These are phyloP conservation scores for Claviceps sorghi DNA, from an alignment of 2,329 filamentous ascomycete genomes.

Conservation along the genomic window DNA sequence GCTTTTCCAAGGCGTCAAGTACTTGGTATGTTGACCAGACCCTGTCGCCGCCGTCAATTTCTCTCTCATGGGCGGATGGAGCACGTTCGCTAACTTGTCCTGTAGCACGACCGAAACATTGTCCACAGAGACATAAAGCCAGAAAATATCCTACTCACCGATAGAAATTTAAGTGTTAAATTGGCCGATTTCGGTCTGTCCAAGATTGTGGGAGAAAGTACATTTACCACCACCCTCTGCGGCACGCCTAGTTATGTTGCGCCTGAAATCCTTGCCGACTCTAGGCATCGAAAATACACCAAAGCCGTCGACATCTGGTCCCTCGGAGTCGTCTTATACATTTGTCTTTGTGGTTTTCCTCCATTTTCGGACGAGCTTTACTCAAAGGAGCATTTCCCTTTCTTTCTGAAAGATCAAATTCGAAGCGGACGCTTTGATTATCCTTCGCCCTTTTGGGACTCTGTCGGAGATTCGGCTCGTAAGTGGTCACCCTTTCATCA, in stretches of 20 bases:
- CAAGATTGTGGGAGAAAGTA: slow-evolving; percentile 97
- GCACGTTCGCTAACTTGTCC: background rate
- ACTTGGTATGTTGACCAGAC: slow-evolving; percentile 50
- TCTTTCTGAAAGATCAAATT: slow-evolving; percentile 77
- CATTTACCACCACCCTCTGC: slow-evolving; percentile 90
- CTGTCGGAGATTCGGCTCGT: slow-evolving; percentile 52
- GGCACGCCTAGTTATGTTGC: slow-evolving; percentile 97
- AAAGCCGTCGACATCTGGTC: slow-evolving; percentile 95
- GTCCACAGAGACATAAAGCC: slow-evolving; percentile 97
- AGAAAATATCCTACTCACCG: slow-evolving; percentile 82
- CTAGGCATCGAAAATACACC: slow-evolving; percentile 73
- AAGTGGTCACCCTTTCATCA: slow-evolving; percentile 16
- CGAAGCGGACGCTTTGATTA: slow-evolving; percentile 83
- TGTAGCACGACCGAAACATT: slow-evolving; percentile 90
- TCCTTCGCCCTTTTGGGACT: slow-evolving; percentile 79
- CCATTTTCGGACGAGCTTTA: slow-evolving; percentile 93
- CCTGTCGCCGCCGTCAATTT: background rate
- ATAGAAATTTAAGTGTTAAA: slow-evolving; percentile 76
- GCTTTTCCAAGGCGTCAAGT: slow-evolving; percentile 86
- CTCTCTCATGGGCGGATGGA: too few species aligned
- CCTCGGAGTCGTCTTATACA: slow-evolving; percentile 92
- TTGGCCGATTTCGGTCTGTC: slow-evolving; percentile 92
- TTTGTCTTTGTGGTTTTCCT: slow-evolving; percentile 90
- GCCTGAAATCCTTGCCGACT: slow-evolving; percentile 80
- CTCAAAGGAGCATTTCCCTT: slow-evolving; percentile 60